Evolutionary conservation across 495 filamentous ascomycete species (phyloP).

Genomic region (Saxophila tyrrhenica): DNA sequence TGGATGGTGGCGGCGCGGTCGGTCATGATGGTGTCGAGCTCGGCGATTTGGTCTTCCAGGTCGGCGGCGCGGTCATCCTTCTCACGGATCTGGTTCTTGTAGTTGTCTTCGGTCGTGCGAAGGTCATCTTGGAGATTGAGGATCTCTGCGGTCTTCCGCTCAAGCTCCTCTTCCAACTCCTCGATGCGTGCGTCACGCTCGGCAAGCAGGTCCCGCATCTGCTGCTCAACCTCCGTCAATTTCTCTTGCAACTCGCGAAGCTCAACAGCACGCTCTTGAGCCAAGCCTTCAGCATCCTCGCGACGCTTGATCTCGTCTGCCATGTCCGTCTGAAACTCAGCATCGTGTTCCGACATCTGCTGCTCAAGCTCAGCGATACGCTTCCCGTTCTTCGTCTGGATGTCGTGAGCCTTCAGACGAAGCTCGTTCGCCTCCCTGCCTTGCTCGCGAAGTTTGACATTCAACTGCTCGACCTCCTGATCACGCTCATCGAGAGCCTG

Average conservation of each 20-base stretch:
- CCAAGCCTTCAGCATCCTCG: conserved; percentile 17
- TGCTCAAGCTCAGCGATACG: conserved; percentile 19
- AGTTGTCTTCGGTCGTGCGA: conserved; percentile 2
- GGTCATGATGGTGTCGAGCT: not conserved
- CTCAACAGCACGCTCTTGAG: conserved; percentile 8
- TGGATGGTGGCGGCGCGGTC: conserved; percentile 1
- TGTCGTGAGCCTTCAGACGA: conserved; percentile 27
- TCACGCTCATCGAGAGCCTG: conserved; percentile 22
- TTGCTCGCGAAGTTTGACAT: conserved; percentile 18
- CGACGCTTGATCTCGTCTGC: conserved; percentile 16
- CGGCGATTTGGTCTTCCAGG: conserved; percentile 4
- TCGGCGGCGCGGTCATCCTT: conserved; percentile 1
- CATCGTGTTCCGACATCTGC: conserved; percentile 15
- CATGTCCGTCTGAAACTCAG: conserved; percentile 14
- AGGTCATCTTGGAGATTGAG: conserved; percentile 3
- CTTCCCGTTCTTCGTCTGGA: conserved; percentile 23
- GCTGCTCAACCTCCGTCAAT: conserved; percentile 10
- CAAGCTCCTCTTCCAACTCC: conserved; percentile 3
- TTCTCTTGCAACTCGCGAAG: conserved; percentile 15
- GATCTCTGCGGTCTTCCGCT: conserved; percentile 4
- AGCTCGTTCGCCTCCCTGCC: conserved; percentile 30
- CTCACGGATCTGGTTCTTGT: not conserved
- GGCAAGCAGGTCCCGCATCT: conserved; percentile 6
- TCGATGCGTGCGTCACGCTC: conserved; percentile 16
- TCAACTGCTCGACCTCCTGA: conserved; percentile 19